Percentiles rank a stretch among this genome's conserved stretches.
Evolutionary conservation across 768 basidiomycete species (phyloP).

Genomic region (Rhodosporidiobolus sp.): DNA sequence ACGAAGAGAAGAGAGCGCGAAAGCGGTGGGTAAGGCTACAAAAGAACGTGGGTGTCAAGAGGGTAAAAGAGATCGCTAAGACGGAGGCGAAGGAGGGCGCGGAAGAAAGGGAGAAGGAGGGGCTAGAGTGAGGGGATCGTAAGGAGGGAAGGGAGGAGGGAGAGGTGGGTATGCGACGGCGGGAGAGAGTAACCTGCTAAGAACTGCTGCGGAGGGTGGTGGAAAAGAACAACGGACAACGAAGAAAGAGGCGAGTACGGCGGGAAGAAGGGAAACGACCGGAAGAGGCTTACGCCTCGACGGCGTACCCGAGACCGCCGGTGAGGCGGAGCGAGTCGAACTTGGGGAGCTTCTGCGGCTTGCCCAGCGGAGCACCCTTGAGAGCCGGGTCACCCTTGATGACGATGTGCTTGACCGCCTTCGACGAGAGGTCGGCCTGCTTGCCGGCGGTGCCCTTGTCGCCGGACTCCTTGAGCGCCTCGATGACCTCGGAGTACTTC

Average conservation of each 20-base stretch:
- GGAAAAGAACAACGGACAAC: not conserved
- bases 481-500: slow-evolving; percentile 35
- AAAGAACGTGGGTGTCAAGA: not conserved
- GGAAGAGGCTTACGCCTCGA: not conserved
- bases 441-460: slow-evolving; percentile 33
- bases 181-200: not conserved
- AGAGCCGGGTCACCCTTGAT: slow-evolving; percentile 35
- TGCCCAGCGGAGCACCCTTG: slow-evolving; percentile 3
- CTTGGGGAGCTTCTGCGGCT: not conserved
- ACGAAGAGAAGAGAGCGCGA: not conserved
- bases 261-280: not conserved
- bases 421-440: slow-evolving; percentile 17
- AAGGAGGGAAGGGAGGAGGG: too few relatives aligned
- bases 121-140: too few relatives aligned
- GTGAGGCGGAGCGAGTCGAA: not conserved
- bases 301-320: not conserved
- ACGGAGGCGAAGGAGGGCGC: too few relatives aligned
- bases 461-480: slow-evolving; percentile 25
- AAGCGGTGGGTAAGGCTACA: not conserved
- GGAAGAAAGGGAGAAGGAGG: too few relatives aligned
- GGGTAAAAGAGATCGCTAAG: not conserved
- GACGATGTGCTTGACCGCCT: not conserved
- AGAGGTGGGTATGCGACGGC: too few relatives aligned
- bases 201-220: not conserved
- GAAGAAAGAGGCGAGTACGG: not conserved